Evolutionary conservation across 495 filamentous ascomycete species (phyloP), one percentile per base, ranked within the genome.

Genomic region (Umbilicaria muhlenbergii): DNA sequence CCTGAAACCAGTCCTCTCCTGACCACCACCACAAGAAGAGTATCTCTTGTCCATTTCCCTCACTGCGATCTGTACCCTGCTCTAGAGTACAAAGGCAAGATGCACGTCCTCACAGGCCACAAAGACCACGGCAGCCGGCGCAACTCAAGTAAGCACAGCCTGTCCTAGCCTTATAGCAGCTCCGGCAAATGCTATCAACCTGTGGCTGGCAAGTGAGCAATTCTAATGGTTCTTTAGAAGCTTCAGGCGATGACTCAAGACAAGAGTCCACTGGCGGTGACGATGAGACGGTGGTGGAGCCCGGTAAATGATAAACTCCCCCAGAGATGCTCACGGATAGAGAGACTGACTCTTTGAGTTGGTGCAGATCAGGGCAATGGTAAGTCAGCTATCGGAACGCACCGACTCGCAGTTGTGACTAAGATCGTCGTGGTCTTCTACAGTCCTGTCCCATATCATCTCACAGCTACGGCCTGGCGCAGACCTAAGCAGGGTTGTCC

Each of bases 391-490:
- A 34, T 31, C 16, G 14, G 36, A 14, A 28, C 24, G 5, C 8
- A 10, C 8, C 5, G 6, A 6, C 24, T 5, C 12, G 24, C n/a
- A 36, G 5, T 36, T 14, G 31, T 51, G 10, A 51, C 50, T 24
- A 33, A n/a, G 28, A 8, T 41, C 41, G 16, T 34, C n/a, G n/a
- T 35, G 36, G 16, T 45, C 36, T 42, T 37, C 32, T 31, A 36
- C 49, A 92, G 86, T 94, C 53, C 77, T 94, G 50, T 81, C 75
- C 43, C 87, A 95, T 62, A 94, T 99, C 61, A 95, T 99, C 47
- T 93, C 86, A 34, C 92, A 96, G 66, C 70, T 99, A 38, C 78
- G 91, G 48, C 91, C 92, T 32, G 91, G 91, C 45, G 91, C 91
- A 43, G 91, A 99, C 59, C 68, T 99, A 46, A 93, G 85, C 62